Percentiles rank a stretch among this genome's conserved stretches.
These are phyloP conservation scores for Phascolomyces articulosus DNA, from an alignment of 371 early-diverging fungal genomes.

Conservation along the genomic window DNA sequence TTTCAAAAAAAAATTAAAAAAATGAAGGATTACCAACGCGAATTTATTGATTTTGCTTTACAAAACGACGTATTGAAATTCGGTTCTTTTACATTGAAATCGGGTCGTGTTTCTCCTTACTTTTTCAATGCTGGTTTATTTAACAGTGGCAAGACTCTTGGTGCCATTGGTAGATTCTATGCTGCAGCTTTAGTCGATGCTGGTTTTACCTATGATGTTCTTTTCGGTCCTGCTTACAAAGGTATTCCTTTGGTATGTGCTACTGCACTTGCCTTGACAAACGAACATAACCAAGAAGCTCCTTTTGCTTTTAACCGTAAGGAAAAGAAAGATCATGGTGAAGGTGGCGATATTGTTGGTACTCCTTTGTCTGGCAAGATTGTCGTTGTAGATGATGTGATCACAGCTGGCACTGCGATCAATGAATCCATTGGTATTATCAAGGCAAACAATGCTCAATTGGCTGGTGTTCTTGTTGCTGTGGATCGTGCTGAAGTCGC, in stretches of 20 bases:
- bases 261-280: conserved; percentile 76
- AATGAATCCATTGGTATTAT: conserved; percentile 88
- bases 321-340: conserved; percentile 98
- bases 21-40: conserved; percentile 90
- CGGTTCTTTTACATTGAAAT: conserved; percentile 92
- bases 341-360: conserved; percentile 95
- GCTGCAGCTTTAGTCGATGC: conserved; percentile 83
- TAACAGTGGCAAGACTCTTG: conserved; percentile 84
- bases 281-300: conserved; percentile 60
- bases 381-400: conserved; percentile 96
- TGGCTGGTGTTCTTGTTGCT: conserved; percentile 89
- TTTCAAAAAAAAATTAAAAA: neutral
- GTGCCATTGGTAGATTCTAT: conserved; percentile 86
- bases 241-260: conserved; percentile 93
- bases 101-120: conserved; percentile 92
- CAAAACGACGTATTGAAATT: conserved; percentile 83
- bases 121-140: conserved; percentile 98
- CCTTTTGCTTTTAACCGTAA: conserved; percentile 96
- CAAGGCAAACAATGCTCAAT: conserved; percentile 55
- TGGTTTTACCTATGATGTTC: conserved; percentile 75
- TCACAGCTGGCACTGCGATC: conserved; percentile 98
- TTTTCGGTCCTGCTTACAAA: conserved; percentile 99
- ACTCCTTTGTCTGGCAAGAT: conserved; percentile 75
- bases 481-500: conserved; percentile 91
- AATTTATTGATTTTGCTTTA: conserved; percentile 93